Conservation (phyloP, 768 basidiomycete species). For the Tylopilus intermedius region DNA sequence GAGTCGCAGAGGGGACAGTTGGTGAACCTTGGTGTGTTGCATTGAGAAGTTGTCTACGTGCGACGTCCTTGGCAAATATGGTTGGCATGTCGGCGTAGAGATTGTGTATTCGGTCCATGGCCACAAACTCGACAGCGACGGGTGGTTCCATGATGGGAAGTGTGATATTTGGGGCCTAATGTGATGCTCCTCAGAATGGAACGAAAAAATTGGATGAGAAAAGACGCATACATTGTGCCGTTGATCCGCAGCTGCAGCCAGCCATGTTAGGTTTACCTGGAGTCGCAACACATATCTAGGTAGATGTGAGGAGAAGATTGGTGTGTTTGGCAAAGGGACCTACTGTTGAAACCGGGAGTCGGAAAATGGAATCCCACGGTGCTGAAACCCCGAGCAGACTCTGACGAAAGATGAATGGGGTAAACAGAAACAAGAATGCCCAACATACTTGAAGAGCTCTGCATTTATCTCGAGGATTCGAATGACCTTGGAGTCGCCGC, state of each 20-base stretch:
- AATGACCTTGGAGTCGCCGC: constrained; percentile 42
- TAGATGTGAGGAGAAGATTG: constrained; percentile 11
- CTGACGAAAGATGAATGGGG: constrained; percentile 31
- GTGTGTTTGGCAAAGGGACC: constrained; percentile 24
- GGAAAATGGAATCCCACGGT: constrained; percentile 39
- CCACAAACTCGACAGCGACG: constrained; percentile 44
- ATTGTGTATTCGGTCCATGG: constrained; percentile 59
- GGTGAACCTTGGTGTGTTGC: constrained; percentile 25
- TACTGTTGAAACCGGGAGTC: constrained; percentile 58
- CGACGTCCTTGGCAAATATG: constrained; percentile 60
- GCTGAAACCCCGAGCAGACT: constrained; percentile 58
- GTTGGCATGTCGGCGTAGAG: constrained; percentile 58
- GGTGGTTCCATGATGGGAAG: constrained; percentile 58
- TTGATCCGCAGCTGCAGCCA: constrained; percentile 65
- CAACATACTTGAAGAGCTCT: constrained; percentile 60
- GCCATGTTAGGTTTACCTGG: constrained; percentile 67
- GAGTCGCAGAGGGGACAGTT: constrained; percentile 12
- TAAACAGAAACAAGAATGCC: neutral
- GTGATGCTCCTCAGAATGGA: constrained; percentile 1
- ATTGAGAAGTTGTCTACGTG: constrained; percentile 37
- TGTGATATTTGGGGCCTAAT: constrained; percentile 32
- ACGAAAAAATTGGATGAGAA: neutral
- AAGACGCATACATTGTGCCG: constrained; percentile 41
- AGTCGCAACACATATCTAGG: constrained; percentile 56
- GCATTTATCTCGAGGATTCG: constrained; percentile 63